Evolutionary conservation across 1,284 basidiomycete species (phyloP).

Genomic region (Macrocystidia cucumis): DNA sequence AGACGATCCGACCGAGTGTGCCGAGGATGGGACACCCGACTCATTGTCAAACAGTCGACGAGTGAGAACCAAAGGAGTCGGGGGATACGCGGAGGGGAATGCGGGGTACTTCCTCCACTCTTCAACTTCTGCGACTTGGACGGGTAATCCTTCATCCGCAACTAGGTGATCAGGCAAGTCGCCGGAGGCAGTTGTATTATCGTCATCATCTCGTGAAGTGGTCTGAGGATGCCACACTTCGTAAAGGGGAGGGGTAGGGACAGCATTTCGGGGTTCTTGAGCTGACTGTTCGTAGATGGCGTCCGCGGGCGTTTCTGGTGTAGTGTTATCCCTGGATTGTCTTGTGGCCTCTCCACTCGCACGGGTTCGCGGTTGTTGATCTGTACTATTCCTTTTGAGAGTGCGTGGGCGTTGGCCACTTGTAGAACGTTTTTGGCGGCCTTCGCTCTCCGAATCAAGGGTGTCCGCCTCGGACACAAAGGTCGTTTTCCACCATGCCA

Average conservation of each 20-base stretch:
- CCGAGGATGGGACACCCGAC: conserved; percentile 16
- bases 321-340: not conserved
- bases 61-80: conserved; percentile 26
- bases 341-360: no score
- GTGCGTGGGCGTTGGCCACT: no score
- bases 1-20: not conserved
- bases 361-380: no score
- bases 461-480: conserved; percentile 10
- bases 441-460: conserved; percentile 7
- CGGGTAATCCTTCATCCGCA: conserved; percentile 1
- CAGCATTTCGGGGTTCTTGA: conserved; percentile 3
- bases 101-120: conserved; percentile 37
- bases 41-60: conserved; percentile 13
- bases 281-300: conserved; percentile 2
- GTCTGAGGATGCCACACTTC: conserved; percentile 35
- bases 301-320: conserved; percentile 1
- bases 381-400: no score
- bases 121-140: conserved; percentile 25
- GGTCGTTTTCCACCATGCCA: conserved; percentile 32
- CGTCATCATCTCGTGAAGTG: conserved; percentile 24
- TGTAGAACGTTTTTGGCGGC: conserved; percentile 8
- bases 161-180: not conserved
- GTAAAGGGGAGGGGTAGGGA: conserved; percentile 11
- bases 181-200: conserved; percentile 8
- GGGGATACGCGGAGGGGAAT: conserved; percentile 33